Evolutionary conservation across 768 basidiomycete genomes (phyloP).

Genomic region (Clathrus columnatus): DNA sequence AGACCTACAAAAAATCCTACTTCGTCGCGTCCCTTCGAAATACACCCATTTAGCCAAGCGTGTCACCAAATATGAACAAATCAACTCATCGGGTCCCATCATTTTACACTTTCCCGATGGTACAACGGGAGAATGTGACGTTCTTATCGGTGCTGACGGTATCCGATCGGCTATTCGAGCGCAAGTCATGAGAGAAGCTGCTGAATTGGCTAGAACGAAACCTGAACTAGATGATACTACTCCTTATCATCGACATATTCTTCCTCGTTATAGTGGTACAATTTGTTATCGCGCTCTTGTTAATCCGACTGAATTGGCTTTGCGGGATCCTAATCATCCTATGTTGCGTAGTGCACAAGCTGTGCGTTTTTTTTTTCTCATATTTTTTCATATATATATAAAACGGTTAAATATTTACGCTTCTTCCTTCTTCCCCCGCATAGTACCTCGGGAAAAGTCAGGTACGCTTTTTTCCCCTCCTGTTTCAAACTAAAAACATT

Average conservation of each 20-base stretch:
- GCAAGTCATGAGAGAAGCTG: constrained; percentile 24
- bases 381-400: neutral
- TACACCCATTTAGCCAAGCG: constrained; percentile 50
- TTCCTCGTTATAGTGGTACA: constrained; percentile 52
- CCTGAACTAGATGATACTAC: constrained; percentile 27
- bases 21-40: constrained; percentile 37
- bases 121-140: constrained; percentile 47
- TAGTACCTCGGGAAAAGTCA: constrained; percentile 7
- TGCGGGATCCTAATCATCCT: neutral
- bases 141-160: constrained; percentile 66
- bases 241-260: constrained; percentile 31
- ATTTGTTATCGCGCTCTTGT: constrained; percentile 55
- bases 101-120: constrained; percentile 55
- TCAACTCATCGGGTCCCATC: constrained; percentile 30
- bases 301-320: constrained; percentile 35
- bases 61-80: constrained; percentile 24
- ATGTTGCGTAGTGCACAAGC: neutral
- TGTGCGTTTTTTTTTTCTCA: neutral
- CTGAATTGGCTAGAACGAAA: constrained; percentile 9
- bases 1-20: constrained; percentile 54
- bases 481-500: neutral
- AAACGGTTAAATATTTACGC: neutral
- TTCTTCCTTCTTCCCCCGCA: neutral
- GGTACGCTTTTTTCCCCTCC: neutral
- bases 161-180: constrained; percentile 44